Percentiles rank a stretch among this genome's conserved stretches.
phyloP scores from a whole-genome alignment of 108 stramenopile genomes.

The Skeletonema menzelii region DNA sequence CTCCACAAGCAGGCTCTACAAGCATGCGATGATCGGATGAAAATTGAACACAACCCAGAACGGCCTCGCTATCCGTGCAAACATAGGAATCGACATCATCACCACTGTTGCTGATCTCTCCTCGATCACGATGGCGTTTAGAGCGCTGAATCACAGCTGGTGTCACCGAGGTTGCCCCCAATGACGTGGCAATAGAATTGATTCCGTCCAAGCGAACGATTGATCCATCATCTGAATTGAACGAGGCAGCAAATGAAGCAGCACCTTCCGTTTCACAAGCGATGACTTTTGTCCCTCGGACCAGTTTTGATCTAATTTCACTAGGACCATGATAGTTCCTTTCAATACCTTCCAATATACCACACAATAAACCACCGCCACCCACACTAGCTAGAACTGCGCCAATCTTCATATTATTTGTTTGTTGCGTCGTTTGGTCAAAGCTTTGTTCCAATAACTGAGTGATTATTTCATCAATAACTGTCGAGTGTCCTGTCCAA shows the following conservation, averaged over 20 bases:
- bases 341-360: conserved; percentile 81
- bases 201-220: conserved; percentile 61
- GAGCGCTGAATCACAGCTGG: conserved; percentile 72
- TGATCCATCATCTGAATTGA: conserved; percentile 9
- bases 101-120: conserved; percentile 13
- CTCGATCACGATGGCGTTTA: conserved; percentile 38
- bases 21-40: conserved; percentile 82
- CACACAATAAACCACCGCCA: conserved; percentile 88
- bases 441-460: conserved; percentile 40
- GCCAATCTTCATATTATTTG: conserved; percentile 42
- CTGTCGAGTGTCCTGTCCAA: conserved; percentile 90
- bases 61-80: conserved; percentile 83
- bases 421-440: neutral
- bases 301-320: conserved; percentile 14
- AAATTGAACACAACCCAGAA: conserved; percentile 78
- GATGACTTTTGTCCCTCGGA: conserved; percentile 60
- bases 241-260: conserved; percentile 69
- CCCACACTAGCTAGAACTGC: conserved; percentile 86
- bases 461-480: conserved; percentile 82
- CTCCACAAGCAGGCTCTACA: conserved; percentile 94
- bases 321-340: conserved; percentile 29
- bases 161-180: conserved; percentile 85
- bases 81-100: conserved; percentile 56
- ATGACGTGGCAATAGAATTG: conserved; percentile 76
- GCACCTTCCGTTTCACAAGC: conserved; percentile 91